Evolutionary conservation across 371 early-diverging fungal species (phyloP), one percentile per base, ranked within the genome.

Genomic region (Neoconidiobolus thromboides): DNA sequence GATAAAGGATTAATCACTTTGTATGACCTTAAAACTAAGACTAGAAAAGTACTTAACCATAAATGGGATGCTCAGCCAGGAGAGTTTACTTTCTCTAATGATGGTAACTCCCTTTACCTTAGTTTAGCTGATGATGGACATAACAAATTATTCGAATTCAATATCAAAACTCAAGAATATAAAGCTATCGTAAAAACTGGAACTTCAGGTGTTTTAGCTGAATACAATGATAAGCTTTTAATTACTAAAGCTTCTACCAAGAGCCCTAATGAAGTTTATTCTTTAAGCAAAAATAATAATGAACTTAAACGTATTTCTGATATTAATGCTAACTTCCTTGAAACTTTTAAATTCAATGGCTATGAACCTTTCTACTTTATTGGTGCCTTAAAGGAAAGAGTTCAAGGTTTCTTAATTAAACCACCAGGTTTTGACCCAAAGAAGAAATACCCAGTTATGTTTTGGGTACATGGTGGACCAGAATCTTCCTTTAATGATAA

Each of bases 391-490:
- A 70, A 74, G 59, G 73, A 76, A 14, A 61, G 68, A 9, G 83
- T 88, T 39, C 85, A 85, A 60, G 88, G 86, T 2, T 82, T 79
- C 72, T 61, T 87, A 43, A 61, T 83, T 49, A 85, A 80, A 57
- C 88, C 88, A 39, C 71, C 75, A 14, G 64, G 72, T 51, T 86
- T 82, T 63, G 76, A 81, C 49, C 58, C 73, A n/a, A 46, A 63
- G 2, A 72, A 76, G 53, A 75, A 72, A 56, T 89, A 87, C 53
- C 91, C 91, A 36, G 71, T 88, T 5, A 86, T 86, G 2, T 82
- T 85, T 58, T 71, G 87, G 59, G 82, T 90, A 64, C 91, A 90
- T 63, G 91, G 91, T 47, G 61, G 61, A 4, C 61, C 61, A 37
- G 52, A 61, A 55, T 39, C 41, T 47, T 37, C 55, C n/a, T 61